Base-by-base conservation (phyloP, 768 basidiomycete species). In the Daedaleopsis sinensis region DNA sequence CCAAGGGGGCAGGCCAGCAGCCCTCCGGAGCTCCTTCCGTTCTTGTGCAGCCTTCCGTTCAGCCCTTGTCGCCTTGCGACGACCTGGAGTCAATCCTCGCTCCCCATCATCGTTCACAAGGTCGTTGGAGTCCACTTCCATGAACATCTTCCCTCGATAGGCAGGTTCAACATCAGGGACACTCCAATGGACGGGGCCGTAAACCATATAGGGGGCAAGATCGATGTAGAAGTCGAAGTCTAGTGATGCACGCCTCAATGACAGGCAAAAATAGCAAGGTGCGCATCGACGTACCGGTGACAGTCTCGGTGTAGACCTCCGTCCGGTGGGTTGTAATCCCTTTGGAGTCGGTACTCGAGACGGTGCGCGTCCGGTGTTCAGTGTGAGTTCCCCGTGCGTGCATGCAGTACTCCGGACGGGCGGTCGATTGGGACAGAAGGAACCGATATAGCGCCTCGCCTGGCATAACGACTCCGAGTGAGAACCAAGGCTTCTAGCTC, bases 371-470 rank as follows among this genome's bases (percentile, higher is more conserved):
- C 44, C 76, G 81, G 10, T 74, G 79, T 67, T 91, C 88, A 3
- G 70, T 62, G 67, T 90, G 89, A 0, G 79, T 78, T 11, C 90
- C 89, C 16, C 73, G 73, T 62, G 81, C 80, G 46, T 78, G 81
- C 5, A 89, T 68, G 38, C 74, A 71, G 61, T 82, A 75, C 21
- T 60, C 71, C 5, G 88, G 88, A 2, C 74, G 77, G 2, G 66
- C 72, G 36, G 67, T 70, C 1, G 86, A 79, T 55, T 88, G 84
- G 5, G 79, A 78, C 23, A 90, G 81, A 18, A 93, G 75, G 72
- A 91, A 93, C 58, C 89, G 84, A 70, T 89, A 91, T 23, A 92
- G 79, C 0, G 87, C 86, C 67, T 89, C 88, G 48, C 88, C 88
- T 88, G 59, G 21, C 55, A 8, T 48, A 49, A 6, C 19, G 18